Evolutionary conservation across 805 yeast species (phyloP).

Genomic region (Candida ipomoeae): DNA sequence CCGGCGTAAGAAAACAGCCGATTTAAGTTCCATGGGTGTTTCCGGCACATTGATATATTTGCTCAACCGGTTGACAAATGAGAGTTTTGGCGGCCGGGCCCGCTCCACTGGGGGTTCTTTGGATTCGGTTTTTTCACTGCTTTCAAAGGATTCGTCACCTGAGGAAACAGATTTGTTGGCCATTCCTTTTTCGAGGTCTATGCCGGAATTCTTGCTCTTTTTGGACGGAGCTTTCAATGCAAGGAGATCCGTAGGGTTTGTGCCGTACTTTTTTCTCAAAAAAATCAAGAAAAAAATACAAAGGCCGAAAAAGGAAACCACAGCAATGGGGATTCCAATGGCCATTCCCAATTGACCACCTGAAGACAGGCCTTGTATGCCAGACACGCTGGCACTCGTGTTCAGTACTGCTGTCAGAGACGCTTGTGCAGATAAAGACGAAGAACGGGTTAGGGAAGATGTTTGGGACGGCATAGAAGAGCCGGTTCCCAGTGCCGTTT

Average conservation of each 20-base stretch:
- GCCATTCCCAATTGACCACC: constrained; percentile 26
- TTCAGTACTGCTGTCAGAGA: constrained; percentile 1
- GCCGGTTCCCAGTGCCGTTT: background rate
- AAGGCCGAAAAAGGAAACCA: constrained; percentile 21
- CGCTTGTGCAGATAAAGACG: background rate
- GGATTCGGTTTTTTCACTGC: background rate
- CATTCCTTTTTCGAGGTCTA: background rate
- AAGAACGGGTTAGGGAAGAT: too few relatives aligned
- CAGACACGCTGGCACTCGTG: background rate
- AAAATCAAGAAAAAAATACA: constrained; percentile 12
- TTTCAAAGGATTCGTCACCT: background rate
- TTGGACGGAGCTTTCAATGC: constrained; percentile 3
- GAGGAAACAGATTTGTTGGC: background rate
- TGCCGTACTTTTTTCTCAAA: constrained; percentile 10
- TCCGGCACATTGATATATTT: constrained; percentile 22
- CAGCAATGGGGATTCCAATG: constrained; percentile 30
- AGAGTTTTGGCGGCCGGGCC: constrained; percentile 1
- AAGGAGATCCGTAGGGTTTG: constrained; percentile 8
- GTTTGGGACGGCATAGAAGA: background rate
- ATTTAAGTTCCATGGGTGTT: constrained; percentile 18
- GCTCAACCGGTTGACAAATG: constrained; percentile 20
- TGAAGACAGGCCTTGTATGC: constrained; percentile 3
- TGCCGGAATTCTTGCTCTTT: background rate
- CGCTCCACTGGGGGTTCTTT: background rate
- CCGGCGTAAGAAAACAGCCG: constrained; percentile 31